Base-by-base conservation (phyloP, 495 filamentous ascomycete genomes). In the Penicillium nucicola region DNA sequence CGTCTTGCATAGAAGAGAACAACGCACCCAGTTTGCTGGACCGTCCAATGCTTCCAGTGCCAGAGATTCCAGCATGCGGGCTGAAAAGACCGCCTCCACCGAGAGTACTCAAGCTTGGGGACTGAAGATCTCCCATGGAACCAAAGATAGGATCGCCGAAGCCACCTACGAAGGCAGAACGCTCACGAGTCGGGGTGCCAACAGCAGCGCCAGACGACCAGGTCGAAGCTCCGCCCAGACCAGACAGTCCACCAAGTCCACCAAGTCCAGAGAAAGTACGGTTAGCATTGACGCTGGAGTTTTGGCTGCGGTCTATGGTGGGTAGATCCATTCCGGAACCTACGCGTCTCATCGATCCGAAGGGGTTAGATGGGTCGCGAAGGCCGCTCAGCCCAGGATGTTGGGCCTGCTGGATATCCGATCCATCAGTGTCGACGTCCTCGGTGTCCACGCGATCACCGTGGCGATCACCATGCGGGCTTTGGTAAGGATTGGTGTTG, bases 401-500 rank as follows among this genome's bases (percentile, higher is more conserved):
- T 28, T 81, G 78, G 18, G 74, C 59, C 37, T 69, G 70, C 54
- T 81, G 76, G 39, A 79, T 72, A 50, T 85, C 83, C 19, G 77
- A 77, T 13, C 74, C 77, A 55, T 85, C 83, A 9, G 75, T 72
- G 35, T 84, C 83, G 35, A 72, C 66, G 51, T 91, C 86, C 22
- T 75, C 86, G 3, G 79, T 76, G 19, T 90, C 84, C 0, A 76
- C 48, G 2, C 48, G 45, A 12, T 48, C 45, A 22, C 45, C 45
- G 25, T 48, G 76, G 28, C 83, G 82, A 14, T 91, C 87, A n/a
- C 82, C 86, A n/a, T 88, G 83, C 8, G 93, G 95, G 66, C 92
- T 97, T 55, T 88, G 87, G 61, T 92, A 98, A n/a, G 93, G 95
- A 66, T 98, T 98, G 1, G 93, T 97, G 52, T 96, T 90, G 0